A percentile compares a stretch with the other conserved stretches of the same genome.
phyloP scores from a whole-genome alignment of 2,329 filamentous ascomycete species.

The Trichophaea hybrida region DNA sequence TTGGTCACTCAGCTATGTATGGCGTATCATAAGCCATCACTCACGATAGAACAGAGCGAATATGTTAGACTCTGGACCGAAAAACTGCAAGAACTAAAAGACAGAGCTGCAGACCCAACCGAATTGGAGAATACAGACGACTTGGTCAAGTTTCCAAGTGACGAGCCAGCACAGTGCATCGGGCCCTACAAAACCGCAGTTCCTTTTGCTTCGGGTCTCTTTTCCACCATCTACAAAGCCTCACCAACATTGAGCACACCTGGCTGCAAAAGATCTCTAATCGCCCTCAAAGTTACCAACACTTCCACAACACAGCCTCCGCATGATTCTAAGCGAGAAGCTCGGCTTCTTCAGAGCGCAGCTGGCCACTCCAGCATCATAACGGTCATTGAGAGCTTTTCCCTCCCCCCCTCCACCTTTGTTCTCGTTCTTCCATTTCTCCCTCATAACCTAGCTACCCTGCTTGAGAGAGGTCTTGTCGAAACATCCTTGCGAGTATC shows the following conservation, averaged over 20 bases:
- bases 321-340: conserved; percentile 69
- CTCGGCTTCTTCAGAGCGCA: conserved; percentile 52
- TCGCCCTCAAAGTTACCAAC: conserved; percentile 76
- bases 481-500: conserved; percentile 20
- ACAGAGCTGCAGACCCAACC: conserved; percentile 20
- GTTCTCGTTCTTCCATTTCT: conserved; percentile 78
- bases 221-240: conserved; percentile 69
- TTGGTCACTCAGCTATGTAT: no score
- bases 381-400: conserved; percentile 56
- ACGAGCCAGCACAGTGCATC: conserved; percentile 29
- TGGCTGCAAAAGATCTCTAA: conserved; percentile 31
- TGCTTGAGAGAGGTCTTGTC: conserved; percentile 42
- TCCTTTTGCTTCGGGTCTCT: conserved; percentile 51
- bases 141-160: not conserved
- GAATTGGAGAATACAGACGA: not conserved
- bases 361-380: conserved; percentile 46
- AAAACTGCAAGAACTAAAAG: conserved; percentile 8
- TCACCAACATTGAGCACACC: conserved; percentile 32
- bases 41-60: conserved; percentile 10
- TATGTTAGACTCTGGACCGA: conserved; percentile 15
- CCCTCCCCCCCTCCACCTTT: conserved; percentile 52
- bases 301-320: conserved; percentile 59
- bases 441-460: conserved; percentile 53
- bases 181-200: conserved; percentile 44
- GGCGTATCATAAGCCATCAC: conserved; percentile 4